phyloP scores from a whole-genome alignment of 257 asterid species.

The Ballota nigra region DNA sequence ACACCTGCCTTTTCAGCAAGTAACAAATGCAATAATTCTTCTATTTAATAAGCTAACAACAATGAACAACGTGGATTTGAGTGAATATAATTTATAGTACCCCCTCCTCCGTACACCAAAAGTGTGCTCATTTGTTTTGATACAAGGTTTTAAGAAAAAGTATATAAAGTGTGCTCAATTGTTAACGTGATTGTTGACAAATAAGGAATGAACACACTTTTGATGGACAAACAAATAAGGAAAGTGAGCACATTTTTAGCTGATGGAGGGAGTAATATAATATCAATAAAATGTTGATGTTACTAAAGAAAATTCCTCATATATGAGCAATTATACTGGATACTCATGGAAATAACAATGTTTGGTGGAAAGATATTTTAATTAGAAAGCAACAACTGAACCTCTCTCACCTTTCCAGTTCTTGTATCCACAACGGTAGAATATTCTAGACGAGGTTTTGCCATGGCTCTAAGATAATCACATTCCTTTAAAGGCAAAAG shows the following conservation, averaged over 20 bases:
- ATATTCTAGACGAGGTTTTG: constrained; percentile 65
- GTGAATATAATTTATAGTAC: background rate
- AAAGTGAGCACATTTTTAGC: too few relatives aligned
- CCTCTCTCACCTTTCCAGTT: constrained; percentile 72
- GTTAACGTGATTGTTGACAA: too few relatives aligned
- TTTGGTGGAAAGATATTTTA: background rate
- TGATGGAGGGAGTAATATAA: too few relatives aligned
- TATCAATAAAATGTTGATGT: background rate
- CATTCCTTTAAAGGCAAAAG: constrained; percentile 58
- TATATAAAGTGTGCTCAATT: too few relatives aligned
- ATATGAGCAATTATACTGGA: background rate
- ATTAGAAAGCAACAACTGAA: constrained; percentile 1
- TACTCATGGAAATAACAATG: constrained; percentile 13
- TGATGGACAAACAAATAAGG: too few relatives aligned
- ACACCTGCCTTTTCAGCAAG: background rate
- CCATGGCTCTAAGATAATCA: constrained; percentile 73
- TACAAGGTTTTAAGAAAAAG: too few relatives aligned
- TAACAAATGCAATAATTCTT: background rate
- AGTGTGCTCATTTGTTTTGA: too few relatives aligned
- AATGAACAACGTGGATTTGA: background rate
- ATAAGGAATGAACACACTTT: too few relatives aligned
- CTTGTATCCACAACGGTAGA: constrained; percentile 84
- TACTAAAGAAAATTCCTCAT: background rate
- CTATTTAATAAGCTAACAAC: background rate
- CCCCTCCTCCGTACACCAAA: too few relatives aligned